Evolutionary conservation across 2,329 filamentous ascomycete genomes (phyloP).

Genomic region (Colletotrichum sidae): DNA sequence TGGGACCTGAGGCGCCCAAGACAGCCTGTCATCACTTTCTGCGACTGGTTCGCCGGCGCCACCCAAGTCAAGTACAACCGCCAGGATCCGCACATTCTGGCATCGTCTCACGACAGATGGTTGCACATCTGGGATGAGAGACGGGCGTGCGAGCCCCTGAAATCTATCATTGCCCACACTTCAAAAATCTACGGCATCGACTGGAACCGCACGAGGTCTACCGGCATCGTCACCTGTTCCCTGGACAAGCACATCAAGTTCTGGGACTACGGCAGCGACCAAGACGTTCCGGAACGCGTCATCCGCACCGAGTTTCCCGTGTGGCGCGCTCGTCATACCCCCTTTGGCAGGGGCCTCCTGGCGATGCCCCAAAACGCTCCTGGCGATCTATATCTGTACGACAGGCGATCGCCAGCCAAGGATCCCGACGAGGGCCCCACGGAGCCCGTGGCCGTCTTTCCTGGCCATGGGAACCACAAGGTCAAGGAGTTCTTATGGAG

Average conservation of each 20-base stretch:
- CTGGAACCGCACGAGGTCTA: constrained; percentile 84
- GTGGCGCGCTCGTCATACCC: constrained; percentile 91
- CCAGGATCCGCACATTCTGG: constrained; percentile 86
- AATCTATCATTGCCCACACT: constrained; percentile 86
- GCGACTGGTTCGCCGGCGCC: constrained; percentile 92
- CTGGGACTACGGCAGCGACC: constrained; percentile 80
- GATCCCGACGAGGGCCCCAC: constrained; percentile 57
- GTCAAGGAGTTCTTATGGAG: constrained; percentile 95
- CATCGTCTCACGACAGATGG: constrained; percentile 89
- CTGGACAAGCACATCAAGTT: constrained; percentile 93
- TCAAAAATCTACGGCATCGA: constrained; percentile 97
- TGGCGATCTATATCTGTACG: constrained; percentile 86
- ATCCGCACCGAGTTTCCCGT: constrained; percentile 88
- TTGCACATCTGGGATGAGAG: constrained; percentile 92
- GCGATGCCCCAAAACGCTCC: constrained; percentile 94
- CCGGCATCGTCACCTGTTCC: constrained; percentile 86
- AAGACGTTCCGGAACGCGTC: constrained; percentile 77
- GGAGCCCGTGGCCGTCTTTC: constrained; percentile 67
- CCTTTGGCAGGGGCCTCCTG: constrained; percentile 86
- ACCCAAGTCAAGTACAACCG: constrained; percentile 97
- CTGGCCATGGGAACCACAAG: constrained; percentile 72
- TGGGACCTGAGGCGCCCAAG: constrained; percentile 86
- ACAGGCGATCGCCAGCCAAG: constrained; percentile 65
- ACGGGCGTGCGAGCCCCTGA: constrained; percentile 80
- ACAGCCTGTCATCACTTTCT: constrained; percentile 82